Evolutionary conservation across 371 early-diverging fungal genomes (phyloP), one percentile per base, ranked within the genome.

Genomic region (Chytridium lagenaria): DNA sequence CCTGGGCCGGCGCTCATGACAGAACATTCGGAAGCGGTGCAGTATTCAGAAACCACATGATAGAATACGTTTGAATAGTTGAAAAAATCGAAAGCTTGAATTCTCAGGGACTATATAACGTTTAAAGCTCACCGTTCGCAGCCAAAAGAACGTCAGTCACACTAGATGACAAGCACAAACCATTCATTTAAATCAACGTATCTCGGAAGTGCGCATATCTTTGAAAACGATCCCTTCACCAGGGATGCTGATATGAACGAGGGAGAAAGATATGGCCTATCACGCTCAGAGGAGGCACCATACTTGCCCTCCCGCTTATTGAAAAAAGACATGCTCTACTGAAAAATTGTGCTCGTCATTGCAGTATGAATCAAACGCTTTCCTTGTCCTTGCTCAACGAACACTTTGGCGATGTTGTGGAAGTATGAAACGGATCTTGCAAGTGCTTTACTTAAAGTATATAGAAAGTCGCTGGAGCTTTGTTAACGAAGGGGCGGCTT

Each of bases 141-240:
- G 82, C 81, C 1, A 81, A 78, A 80, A 80, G 0, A 26, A 68
- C 1, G 37, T 61, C 26, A 23, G 3, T 61, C 5, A 40, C 33
- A 40, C 40, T 19, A 30, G 61, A 63, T 44, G 15, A 34, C 39
- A 33, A 37, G 10, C 39, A 51, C 70, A 28, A 91, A 89, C 98
- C 98, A 98, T 84, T 98, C 98, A 77, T 96, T 93, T 33, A 83
- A 73, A 76, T 98, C 96, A 19, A 96, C 91, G 77, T 92, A 92
- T 77, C 91, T 90, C 39, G 98, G 98, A 70, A 94, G 83, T 50
- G 89, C 90, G 19, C 92, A 92, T 52, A 97, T 92, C 64, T 93
- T 61, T 28, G 61, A 5, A 26, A 61, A 61, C 2, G 61, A 61
- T 23, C 97, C 96, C 77, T 94, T 94, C 55, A 96, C 96, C 16